Evolutionary conservation across 179 eudicot species (phyloP).

Genomic region (Amaranthus tricolor): DNA sequence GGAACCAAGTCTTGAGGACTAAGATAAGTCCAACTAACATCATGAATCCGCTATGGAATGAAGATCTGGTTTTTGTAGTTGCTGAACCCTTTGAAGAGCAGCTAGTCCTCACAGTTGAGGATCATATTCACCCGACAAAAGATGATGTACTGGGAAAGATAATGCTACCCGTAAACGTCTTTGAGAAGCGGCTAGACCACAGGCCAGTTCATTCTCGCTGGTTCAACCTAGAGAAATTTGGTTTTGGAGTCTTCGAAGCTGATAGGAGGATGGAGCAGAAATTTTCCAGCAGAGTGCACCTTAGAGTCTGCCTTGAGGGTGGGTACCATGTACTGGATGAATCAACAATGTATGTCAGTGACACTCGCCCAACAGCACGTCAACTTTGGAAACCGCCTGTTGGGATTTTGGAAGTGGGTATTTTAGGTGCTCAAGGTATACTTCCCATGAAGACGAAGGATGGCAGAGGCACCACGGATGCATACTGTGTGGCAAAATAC

Average conservation of each 20-base stretch:
- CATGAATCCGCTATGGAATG: conserved; percentile 37
- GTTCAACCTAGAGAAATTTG: conserved; percentile 41
- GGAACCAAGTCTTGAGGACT: conserved; percentile 37
- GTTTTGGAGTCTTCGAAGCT: conserved; percentile 34
- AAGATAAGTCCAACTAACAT: conserved; percentile 31
- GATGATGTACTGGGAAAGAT: conserved; percentile 39
- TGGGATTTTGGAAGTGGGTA: conserved; percentile 19
- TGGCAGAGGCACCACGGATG: conserved; percentile 42
- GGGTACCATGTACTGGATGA: conserved; percentile 42
- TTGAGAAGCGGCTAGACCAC: conserved; percentile 40
- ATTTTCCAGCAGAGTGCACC: conserved; percentile 39
- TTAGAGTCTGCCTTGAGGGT: conserved; percentile 39
- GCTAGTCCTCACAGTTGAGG: conserved; percentile 32
- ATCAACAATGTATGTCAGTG: conserved; percentile 43
- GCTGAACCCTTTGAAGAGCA: conserved; percentile 48
- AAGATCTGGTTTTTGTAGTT: conserved; percentile 37
- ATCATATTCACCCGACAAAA: conserved; percentile 33
- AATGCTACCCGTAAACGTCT: conserved; percentile 27
- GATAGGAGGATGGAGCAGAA: conserved; percentile 37
- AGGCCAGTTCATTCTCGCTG: conserved; percentile 39
- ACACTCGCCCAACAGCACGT: conserved; percentile 46
- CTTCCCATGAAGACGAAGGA: conserved; percentile 37
- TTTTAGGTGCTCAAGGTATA: conserved; percentile 18
- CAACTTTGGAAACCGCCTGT: conserved; percentile 25
- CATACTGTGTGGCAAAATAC: conserved; percentile 41